Conservation (phyloP, 495 filamentous ascomycete species). For the Parmelia sp. region DNA sequence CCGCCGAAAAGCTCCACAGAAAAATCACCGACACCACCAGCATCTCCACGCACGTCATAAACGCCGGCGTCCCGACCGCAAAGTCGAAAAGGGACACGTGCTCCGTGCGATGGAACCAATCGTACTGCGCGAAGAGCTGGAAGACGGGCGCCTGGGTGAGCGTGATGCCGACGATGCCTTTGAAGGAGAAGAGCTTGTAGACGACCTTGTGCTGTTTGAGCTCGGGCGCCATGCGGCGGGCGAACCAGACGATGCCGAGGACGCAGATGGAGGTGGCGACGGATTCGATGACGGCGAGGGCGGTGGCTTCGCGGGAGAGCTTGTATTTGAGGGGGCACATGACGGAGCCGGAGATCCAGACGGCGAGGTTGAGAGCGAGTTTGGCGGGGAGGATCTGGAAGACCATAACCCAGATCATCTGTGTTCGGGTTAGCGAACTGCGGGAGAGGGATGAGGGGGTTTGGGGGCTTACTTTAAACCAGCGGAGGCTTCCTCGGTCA, state of each 20-base stretch:
- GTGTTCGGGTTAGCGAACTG: background rate
- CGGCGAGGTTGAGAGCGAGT: background rate
- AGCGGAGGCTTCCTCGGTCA: background rate
- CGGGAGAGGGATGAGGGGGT: background rate
- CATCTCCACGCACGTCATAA: background rate
- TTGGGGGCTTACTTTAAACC: background rate
- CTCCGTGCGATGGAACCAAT: background rate
- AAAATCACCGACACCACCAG: background rate
- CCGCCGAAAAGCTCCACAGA: background rate
- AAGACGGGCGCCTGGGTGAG: background rate
- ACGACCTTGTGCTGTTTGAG: background rate
- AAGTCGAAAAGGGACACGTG: background rate
- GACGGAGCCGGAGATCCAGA: background rate
- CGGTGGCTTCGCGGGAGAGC: background rate
- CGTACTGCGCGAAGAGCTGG: background rate
- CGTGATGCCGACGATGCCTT: constrained; percentile 2
- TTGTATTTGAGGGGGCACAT: background rate
- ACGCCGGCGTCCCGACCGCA: background rate
- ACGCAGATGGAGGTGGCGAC: background rate
- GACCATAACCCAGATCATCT: constrained; percentile 5
- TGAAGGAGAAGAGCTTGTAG: background rate
- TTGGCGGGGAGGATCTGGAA: constrained; percentile 1
- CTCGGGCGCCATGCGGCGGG: background rate
- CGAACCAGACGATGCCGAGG: constrained; percentile 6
- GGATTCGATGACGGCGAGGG: constrained; percentile 7